A percentile compares a stretch with the other conserved stretches of the same genome.
phyloP scores from a whole-genome alignment of 495 filamentous ascomycete genomes.

The Sporormia fimetaria region DNA sequence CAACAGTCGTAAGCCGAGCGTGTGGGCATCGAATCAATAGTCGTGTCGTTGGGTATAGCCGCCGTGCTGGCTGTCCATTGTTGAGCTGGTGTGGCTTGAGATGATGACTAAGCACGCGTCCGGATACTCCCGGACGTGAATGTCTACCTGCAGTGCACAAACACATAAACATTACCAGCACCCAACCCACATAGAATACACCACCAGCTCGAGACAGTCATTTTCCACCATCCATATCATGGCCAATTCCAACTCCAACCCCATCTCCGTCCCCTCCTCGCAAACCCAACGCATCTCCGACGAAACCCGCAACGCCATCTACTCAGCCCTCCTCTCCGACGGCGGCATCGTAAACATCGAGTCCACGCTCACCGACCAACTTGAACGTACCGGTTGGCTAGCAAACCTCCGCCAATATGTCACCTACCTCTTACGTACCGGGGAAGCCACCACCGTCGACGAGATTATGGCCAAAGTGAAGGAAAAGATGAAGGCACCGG shows the following conservation, averaged over 20 bases:
- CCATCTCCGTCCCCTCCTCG: slow-evolving; percentile 11
- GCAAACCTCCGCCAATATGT: slow-evolving; percentile 23
- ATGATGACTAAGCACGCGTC: too few relatives aligned
- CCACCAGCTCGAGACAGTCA: too few relatives aligned
- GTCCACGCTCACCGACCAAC: slow-evolving; percentile 21
- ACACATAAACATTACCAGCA: too few relatives aligned
- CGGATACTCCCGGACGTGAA: too few relatives aligned
- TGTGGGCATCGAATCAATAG: too few relatives aligned
- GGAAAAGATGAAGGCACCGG: slow-evolving; percentile 11
- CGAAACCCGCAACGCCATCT: slow-evolving; percentile 21
- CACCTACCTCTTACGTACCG: slow-evolving; percentile 26
- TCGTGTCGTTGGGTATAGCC: too few relatives aligned
- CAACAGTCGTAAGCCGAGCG: too few relatives aligned
- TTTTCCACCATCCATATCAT: slow-evolving; percentile 1
- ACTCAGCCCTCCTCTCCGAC: slow-evolving; percentile 19
- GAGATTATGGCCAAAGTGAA: slow-evolving; percentile 24
- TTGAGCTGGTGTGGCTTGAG: too few relatives aligned
- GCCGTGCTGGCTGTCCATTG: too few relatives aligned
- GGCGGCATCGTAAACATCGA: slow-evolving; percentile 24
- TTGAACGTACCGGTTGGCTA: slow-evolving; percentile 24
- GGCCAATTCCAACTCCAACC: slow-evolving; percentile 1
- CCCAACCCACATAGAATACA: too few relatives aligned
- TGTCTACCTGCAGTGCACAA: too few relatives aligned
- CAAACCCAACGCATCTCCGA: slow-evolving; percentile 7
- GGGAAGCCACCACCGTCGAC: slow-evolving; percentile 25